Conservation (phyloP, 345 rosid genomes). For the Cochlearia excelsa region DNA sequence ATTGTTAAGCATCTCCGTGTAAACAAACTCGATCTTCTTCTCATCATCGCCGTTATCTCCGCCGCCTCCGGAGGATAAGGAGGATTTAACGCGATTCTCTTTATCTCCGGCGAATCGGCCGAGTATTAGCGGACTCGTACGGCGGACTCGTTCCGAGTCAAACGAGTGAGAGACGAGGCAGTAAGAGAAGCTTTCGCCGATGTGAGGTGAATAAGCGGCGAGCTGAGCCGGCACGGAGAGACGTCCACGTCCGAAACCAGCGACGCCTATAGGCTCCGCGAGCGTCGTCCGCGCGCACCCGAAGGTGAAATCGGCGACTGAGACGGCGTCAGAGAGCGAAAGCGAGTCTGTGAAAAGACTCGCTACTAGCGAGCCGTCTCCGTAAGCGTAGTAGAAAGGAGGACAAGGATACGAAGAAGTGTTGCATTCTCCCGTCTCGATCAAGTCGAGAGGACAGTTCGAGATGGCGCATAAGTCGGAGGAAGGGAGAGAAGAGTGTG, state of each 20-base stretch:
- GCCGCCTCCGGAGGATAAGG: too few species aligned
- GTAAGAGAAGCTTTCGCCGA: constrained; percentile 81
- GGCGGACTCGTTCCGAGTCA: constrained; percentile 57
- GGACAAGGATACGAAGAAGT: constrained; percentile 64
- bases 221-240: constrained; percentile 88
- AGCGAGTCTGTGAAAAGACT: constrained; percentile 56
- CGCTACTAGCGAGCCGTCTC: constrained; percentile 83
- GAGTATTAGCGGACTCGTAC: constrained; percentile 84
- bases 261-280: constrained; percentile 91
- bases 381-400: constrained; percentile 83
- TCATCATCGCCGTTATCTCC: background rate
- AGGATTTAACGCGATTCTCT: constrained; percentile 27
- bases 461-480: constrained; percentile 84
- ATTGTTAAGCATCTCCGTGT: constrained; percentile 64
- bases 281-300: constrained; percentile 86
- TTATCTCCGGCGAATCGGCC: constrained; percentile 60
- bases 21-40: constrained; percentile 40
- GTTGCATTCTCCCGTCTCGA: constrained; percentile 68
- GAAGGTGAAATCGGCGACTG: constrained; percentile 66
- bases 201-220: constrained; percentile 51
- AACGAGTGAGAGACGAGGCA: constrained; percentile 88
- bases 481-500: constrained; percentile 62
- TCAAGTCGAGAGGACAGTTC: constrained; percentile 70
- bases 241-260: constrained; percentile 86
- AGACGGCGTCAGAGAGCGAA: constrained; percentile 40